Evolutionary conservation across 768 basidiomycete genomes (phyloP).

Genomic region (Hemileccinum rubropunctum): DNA sequence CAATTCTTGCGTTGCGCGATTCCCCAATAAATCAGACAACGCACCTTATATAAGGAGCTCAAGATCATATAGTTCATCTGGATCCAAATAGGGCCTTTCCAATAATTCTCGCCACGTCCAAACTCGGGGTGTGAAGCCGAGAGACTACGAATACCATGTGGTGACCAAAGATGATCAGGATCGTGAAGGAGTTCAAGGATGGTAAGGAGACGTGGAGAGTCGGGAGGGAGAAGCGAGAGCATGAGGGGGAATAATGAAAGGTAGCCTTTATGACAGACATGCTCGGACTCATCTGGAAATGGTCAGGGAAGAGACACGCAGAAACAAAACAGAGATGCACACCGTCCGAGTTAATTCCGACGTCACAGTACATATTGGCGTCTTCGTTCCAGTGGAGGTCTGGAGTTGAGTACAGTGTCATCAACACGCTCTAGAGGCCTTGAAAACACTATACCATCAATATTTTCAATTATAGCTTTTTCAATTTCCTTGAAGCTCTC

Average conservation of each 20-base stretch:
- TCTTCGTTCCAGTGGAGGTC: conserved; percentile 94
- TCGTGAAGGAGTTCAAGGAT: conserved; percentile 78
- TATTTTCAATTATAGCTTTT: conserved; percentile 76
- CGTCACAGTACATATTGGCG: conserved; percentile 91
- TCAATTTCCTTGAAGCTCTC: conserved; percentile 76
- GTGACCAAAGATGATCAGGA: conserved; percentile 88
- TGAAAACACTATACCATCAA: conserved; percentile 59
- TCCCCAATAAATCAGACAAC: conserved; percentile 2
- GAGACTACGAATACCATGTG: conserved; percentile 84
- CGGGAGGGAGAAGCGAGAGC: conserved; percentile 70
- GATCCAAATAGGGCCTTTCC: conserved; percentile 96
- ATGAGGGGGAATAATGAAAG: conserved; percentile 93
- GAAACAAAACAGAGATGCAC: conserved; percentile 7
- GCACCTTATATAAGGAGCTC: conserved; percentile 71
- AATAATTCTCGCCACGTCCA: conserved; percentile 93
- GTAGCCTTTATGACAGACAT: conserved; percentile 91
- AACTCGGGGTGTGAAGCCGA: conserved; percentile 88
- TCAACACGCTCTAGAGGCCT: neutral
- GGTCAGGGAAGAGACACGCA: conserved; percentile 1
- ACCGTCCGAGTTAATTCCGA: conserved; percentile 84
- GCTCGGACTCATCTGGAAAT: conserved; percentile 78
- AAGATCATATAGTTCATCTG: conserved; percentile 96
- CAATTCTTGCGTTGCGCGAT: neutral
- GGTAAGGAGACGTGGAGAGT: conserved; percentile 77
- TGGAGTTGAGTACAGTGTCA: conserved; percentile 25